phyloP scores from a whole-genome alignment of 371 early-diverging fungal species.

The Phascolomyces articulosus region DNA sequence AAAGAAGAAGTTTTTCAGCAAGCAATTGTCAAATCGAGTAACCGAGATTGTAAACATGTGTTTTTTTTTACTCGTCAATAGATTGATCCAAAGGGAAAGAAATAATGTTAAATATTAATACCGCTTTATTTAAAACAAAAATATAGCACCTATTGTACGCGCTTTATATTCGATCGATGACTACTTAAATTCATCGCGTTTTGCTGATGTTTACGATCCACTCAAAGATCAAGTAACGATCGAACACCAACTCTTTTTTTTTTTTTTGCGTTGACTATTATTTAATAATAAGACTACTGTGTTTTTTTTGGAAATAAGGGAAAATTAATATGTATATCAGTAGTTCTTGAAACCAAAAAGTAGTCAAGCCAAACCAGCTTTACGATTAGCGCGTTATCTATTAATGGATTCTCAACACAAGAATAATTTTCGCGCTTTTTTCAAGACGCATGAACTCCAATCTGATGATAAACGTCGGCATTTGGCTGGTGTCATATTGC shows the following conservation, averaged over 20 bases:
- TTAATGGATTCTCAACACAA: not conserved
- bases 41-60: not conserved
- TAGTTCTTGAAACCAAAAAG: slow-evolving; percentile 10
- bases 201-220: slow-evolving; percentile 8
- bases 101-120: not conserved
- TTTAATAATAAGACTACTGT: no score
- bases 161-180: slow-evolving; percentile 1
- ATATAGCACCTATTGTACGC: slow-evolving; percentile 6
- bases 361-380: not conserved
- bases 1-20: slow-evolving; percentile 3
- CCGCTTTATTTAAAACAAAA: not conserved
- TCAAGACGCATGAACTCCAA: not conserved
- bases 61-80: not conserved
- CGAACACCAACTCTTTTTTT: not conserved
- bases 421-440: not conserved
- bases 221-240: not conserved
- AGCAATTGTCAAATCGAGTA: not conserved
- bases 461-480: slow-evolving; percentile 8
- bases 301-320: no score
- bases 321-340: no score
- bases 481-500: not conserved
- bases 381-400: slow-evolving; percentile 5
- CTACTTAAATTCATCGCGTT: not conserved
- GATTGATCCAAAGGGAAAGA: not conserved
- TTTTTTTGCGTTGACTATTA: not conserved